Evolutionary conservation across 176 grass and related monocot genomes (phyloP), one percentile per base, ranked within the genome.

Genomic region (Typha latifolia): DNA sequence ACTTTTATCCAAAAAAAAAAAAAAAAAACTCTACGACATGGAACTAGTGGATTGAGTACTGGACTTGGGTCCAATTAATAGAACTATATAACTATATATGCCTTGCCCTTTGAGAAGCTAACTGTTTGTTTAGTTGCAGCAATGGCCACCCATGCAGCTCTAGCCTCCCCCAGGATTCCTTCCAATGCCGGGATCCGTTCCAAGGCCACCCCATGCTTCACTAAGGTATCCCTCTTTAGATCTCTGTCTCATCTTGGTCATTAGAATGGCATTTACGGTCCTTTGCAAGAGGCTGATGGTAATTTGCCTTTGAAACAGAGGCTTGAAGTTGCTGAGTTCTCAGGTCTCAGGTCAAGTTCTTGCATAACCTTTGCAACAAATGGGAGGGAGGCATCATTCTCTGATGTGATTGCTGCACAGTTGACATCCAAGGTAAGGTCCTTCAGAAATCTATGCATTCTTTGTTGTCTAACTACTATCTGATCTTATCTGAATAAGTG

Each of bases 141-240:
- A 26, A 97, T 99, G 94, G 94, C 94, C 66, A 86, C 80, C 69
- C 88, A 92, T 83, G 94, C 94, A 65, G 88, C 94, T 63, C 89
- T 99, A 66, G 94, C 83, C 48, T 78, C 89, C 55, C 80, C 88
- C 49, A 84, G 89, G 76, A 86, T 93, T 69, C 94, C 86, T 24
- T 64, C 89, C 43, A 75, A 59, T 73, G 74, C 86, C 14, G 55
- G 85, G 15, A 80, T 81, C 63, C 88, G 78, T 75, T 61, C 48
- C 80, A 91, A 26, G 79, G 77, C 86, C 72, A 49, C 47, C 26
- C 51, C 29, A 19, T 76, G 49, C 64, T 61, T 59, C 14, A 13
- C 31, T 5, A 80, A 80, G 75, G 75, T 70, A 2, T 49, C 3
- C 12, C 22, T 67, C 76, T 49, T 48, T 61, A 48, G 9, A 14